Conservation (phyloP, 176 grass and related monocot genomes). For the Coix lacrymajobi region DNA sequence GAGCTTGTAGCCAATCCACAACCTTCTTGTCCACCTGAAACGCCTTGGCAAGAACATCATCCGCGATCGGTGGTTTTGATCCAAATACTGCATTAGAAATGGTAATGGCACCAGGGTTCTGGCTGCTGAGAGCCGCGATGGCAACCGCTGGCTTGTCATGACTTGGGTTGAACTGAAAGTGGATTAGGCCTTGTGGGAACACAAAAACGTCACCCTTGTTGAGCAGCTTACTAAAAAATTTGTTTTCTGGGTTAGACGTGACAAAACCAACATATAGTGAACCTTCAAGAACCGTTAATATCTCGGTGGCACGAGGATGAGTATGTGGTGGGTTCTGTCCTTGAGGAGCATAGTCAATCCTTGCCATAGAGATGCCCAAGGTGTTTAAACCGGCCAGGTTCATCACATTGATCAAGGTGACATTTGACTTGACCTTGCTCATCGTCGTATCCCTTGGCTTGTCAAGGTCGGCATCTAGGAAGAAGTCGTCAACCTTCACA, state of each 20-base stretch:
- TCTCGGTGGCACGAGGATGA: conserved; percentile 28
- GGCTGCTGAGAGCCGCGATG: conserved; percentile 23
- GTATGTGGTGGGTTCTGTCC: conserved; percentile 20
- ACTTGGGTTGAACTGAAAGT: conserved; percentile 34
- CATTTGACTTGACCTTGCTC: conserved; percentile 11
- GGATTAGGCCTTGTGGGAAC: conserved; percentile 29
- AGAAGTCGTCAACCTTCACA: neutral
- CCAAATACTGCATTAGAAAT: conserved; percentile 8
- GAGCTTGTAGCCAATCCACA: conserved; percentile 25
- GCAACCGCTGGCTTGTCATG: neutral
- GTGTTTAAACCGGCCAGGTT: conserved; percentile 19
- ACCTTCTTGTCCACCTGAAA: conserved; percentile 35
- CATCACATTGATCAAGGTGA: conserved; percentile 22
- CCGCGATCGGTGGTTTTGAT: neutral
- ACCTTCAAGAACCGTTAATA: conserved; percentile 21
- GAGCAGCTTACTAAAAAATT: conserved; percentile 27
- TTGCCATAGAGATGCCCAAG: conserved; percentile 27
- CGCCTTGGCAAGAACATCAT: conserved; percentile 29
- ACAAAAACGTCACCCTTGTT: conserved; percentile 34
- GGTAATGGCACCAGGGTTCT: conserved; percentile 13
- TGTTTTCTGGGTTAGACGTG: neutral
- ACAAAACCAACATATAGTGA: conserved; percentile 29
- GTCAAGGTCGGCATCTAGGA: neutral
- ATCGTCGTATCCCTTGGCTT: neutral
- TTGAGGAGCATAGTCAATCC: conserved; percentile 11